phyloP scores from a whole-genome alignment of 2,329 filamentous ascomycete species.

The Fusarium lateritium region DNA sequence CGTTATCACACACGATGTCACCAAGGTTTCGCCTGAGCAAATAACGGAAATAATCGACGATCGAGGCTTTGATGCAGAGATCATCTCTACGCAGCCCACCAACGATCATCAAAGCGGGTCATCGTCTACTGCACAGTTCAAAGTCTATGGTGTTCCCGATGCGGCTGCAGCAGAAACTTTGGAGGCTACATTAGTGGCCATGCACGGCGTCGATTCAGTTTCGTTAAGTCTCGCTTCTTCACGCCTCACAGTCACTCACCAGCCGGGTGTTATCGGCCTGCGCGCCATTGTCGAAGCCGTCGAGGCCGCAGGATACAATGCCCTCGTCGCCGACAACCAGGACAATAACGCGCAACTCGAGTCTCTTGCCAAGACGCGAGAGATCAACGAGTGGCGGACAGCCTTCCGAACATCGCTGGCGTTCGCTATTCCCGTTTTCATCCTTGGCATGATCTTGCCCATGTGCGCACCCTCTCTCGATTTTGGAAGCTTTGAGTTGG shows the following conservation, averaged over 20 bases:
- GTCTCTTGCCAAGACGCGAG: constrained; percentile 94
- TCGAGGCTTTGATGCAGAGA: constrained; percentile 85
- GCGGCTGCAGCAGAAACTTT: constrained; percentile 79
- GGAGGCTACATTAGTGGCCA: constrained; percentile 75
- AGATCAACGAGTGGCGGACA: constrained; percentile 92
- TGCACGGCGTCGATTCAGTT: constrained; percentile 81
- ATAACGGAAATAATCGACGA: constrained; percentile 90
- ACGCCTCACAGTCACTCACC: constrained; percentile 80
- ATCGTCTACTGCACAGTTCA: constrained; percentile 79
- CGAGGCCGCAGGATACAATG: constrained; percentile 88
- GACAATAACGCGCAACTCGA: constrained; percentile 98
- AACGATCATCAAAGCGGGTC: constrained; percentile 67
- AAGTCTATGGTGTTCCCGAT: constrained; percentile 84
- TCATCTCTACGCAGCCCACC: constrained; percentile 83
- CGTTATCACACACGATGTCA: constrained; percentile 85
- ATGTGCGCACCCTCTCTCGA: constrained; percentile 85
- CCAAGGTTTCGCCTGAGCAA: constrained; percentile 78
- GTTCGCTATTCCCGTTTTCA: constrained; percentile 91
- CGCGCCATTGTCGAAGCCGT: constrained; percentile 86
- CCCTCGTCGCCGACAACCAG: constrained; percentile 88
- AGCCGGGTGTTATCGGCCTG: constrained; percentile 80
- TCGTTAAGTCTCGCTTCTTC: constrained; percentile 81
- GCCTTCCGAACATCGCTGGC: constrained; percentile 83
- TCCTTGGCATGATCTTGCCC: constrained; percentile 93
- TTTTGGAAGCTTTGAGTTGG: constrained; percentile 76